phyloP scores from a whole-genome alignment of 371 early-diverging fungal species.

The Dichotomocladium elegans region DNA sequence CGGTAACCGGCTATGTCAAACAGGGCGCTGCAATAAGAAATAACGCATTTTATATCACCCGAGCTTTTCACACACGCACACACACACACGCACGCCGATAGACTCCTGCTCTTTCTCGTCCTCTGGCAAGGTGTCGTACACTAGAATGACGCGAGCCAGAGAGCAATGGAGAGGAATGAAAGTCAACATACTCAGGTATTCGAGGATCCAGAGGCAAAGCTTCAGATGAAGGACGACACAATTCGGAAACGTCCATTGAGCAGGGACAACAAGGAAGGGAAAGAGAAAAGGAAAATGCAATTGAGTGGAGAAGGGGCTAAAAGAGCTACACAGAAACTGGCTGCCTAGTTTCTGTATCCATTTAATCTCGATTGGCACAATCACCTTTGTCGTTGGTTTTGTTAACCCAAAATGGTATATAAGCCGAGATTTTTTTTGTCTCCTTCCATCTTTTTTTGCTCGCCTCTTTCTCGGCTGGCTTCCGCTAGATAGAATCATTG shows the following conservation, averaged over 20 bases:
- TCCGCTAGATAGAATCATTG: too few species aligned
- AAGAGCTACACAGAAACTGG: too few species aligned
- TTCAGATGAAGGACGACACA: slow-evolving; percentile 1
- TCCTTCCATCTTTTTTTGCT: too few species aligned
- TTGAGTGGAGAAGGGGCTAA: neutral
- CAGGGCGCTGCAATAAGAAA: neutral
- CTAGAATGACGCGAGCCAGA: neutral
- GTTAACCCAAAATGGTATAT: too few species aligned
- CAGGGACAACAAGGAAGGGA: neutral
- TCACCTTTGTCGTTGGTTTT: too few species aligned
- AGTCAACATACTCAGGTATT: neutral
- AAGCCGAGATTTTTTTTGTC: too few species aligned
- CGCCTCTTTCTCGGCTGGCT: too few species aligned
- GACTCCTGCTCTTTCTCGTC: too few species aligned
- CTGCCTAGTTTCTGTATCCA: too few species aligned
- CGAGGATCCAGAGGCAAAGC: neutral
- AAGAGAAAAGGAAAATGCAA: neutral
- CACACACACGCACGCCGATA: neutral
- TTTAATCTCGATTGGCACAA: too few species aligned
- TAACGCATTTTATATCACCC: neutral
- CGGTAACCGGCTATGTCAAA: too few species aligned
- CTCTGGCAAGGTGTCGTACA: too few species aligned
- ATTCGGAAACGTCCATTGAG: slow-evolving; percentile 2
- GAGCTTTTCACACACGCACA: neutral
- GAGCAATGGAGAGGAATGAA: neutral